Percentiles rank a stretch among this genome's conserved stretches.
Evolutionary conservation across 2,329 filamentous ascomycete genomes (phyloP).

Genomic region (Blastomyces percursus): DNA sequence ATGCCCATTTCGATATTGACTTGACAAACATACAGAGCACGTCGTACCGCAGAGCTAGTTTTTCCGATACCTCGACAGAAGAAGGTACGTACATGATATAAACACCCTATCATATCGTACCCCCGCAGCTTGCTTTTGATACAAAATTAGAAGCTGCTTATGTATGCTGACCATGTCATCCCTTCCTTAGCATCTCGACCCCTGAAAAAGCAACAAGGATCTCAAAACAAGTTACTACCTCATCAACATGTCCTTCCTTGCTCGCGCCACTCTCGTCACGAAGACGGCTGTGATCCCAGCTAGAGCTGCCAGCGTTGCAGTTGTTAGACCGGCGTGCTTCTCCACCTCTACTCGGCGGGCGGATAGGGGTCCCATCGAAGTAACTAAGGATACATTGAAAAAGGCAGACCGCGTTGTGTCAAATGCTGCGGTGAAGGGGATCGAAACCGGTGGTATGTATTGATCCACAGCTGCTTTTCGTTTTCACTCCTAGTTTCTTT

Average conservation of each 20-base stretch:
- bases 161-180: not conserved
- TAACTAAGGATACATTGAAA: constrained; percentile 49
- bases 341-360: constrained; percentile 39
- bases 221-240: not conserved
- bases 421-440: constrained; percentile 48
- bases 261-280: constrained; percentile 23
- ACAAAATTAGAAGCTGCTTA: not conserved
- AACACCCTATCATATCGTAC: not conserved
- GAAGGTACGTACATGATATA: not conserved
- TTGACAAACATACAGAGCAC: not conserved
- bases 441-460: constrained; percentile 50
- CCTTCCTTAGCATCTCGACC: not conserved
- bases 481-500: not conserved
- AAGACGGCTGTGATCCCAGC: constrained; percentile 17
- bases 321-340: constrained; percentile 30
- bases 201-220: not conserved
- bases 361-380: constrained; percentile 44
- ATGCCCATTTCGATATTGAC: not conserved
- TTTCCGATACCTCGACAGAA: not conserved
- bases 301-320: constrained; percentile 12
- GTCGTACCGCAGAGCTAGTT: not conserved
- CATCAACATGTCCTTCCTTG: constrained; percentile 28
- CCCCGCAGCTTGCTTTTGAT: not conserved
- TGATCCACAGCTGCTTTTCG: constrained; percentile 1
- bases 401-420: constrained; percentile 46